A percentile compares a stretch with the other conserved stretches of the same genome.
Conservation (phyloP, 805 yeast genomes). For the Soucietia sequanensis region DNA sequence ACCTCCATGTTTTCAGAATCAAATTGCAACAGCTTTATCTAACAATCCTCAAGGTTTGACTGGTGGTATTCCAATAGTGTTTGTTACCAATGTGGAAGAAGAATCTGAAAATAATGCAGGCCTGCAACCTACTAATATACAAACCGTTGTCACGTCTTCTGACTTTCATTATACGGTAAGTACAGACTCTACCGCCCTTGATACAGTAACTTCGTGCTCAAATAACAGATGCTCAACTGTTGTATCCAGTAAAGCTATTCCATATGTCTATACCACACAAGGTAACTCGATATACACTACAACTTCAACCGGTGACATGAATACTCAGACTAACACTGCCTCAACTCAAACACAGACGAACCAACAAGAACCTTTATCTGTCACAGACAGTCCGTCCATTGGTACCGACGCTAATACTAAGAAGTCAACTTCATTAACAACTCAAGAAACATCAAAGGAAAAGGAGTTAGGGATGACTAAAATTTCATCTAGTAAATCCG, state of each 20-base stretch:
- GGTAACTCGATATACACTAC: slow-evolving; percentile 13
- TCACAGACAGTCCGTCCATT: too few relatives aligned
- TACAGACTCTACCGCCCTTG: slow-evolving; percentile 12
- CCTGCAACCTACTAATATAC: too few relatives aligned
- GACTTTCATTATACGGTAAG: slow-evolving; percentile 18
- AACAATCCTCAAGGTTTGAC: slow-evolving; percentile 15
- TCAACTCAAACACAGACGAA: neutral
- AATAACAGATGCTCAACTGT: slow-evolving; percentile 11
- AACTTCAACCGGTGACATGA: slow-evolving; percentile 4
- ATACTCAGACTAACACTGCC: too few relatives aligned
- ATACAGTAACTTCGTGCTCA: slow-evolving; percentile 15
- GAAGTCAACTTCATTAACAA: too few relatives aligned
- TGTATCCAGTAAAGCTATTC: slow-evolving; percentile 7
- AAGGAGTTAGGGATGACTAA: too few relatives aligned
- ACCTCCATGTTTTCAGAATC: slow-evolving; percentile 19
- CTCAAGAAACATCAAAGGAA: too few relatives aligned
- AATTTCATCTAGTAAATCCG: too few relatives aligned
- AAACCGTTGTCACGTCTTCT: slow-evolving; percentile 14
- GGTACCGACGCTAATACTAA: too few relatives aligned
- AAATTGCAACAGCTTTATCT: slow-evolving; percentile 16
- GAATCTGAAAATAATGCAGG: slow-evolving; percentile 4
- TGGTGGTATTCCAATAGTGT: slow-evolving; percentile 30
- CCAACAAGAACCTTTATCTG: neutral
- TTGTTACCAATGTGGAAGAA: slow-evolving; percentile 21
- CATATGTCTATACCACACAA: slow-evolving; percentile 13